Evolutionary conservation across 306 rosid genomes (phyloP), one percentile per base, ranked within the genome.

Genomic region (Vicia villosa): DNA sequence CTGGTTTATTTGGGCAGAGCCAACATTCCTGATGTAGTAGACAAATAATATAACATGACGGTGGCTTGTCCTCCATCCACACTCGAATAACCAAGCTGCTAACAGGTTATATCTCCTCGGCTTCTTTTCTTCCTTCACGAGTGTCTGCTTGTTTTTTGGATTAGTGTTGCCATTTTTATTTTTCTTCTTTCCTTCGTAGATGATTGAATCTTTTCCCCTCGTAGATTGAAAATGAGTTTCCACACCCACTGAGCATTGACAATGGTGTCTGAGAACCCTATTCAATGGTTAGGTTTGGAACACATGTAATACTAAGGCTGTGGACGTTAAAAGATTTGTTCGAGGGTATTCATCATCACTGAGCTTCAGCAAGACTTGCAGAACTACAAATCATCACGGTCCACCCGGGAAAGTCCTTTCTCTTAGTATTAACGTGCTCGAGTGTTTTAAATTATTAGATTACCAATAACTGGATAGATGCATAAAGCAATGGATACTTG

Each of bases 1-100:
- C 91, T 69, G 78, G 96, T 92, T 74, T 89, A 89, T 83, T 66
- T 84, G 68, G 88, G 93, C 54, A 84, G 81, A 69, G 81, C 84
- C 19, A 19, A 74, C 36, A 75, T 89, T 70, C 87, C 93, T 13
- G 69, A 56, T 21, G 98, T 77, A 15, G 75, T 93, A n/a, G 96
- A 90, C 21, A 80, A 64, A 73, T 82, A 76, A 75, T 62, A 80
- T 82, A 76, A 75, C 59, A 21, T 64, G 77, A 36, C 51, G 32
- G 77, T 54, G 62, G 57, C 73, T 20, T 19, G 26, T 30, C 32
- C 60, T 62, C 21, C 74, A 55, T 41, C 54, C 37, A 22, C 42
- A 42, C 36, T 13, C 49, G 56, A 62, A 69, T 5, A 10, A 22
- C 60, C 65, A 65, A 63, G 75, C 72, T 60, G 56, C 67, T 22